Conservation (phyloP, 345 rosid genomes). For the Anacardium occidentale region DNA sequence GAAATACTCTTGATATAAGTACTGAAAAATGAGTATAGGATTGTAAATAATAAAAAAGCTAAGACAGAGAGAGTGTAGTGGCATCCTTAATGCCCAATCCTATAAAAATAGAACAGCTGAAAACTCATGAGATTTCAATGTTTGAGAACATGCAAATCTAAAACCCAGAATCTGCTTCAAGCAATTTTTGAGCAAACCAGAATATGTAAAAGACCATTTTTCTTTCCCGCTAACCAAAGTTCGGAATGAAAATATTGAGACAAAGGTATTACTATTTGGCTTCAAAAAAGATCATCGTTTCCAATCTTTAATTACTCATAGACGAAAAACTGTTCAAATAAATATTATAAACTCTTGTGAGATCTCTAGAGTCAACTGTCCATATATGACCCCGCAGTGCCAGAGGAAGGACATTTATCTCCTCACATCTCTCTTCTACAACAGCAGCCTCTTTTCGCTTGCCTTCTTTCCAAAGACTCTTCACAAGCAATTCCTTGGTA, state of each 20-base stretch:
- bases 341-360: conserved; percentile 48
- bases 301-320: conserved; percentile 15
- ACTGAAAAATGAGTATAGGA: no score
- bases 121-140: neutral
- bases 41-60: neutral
- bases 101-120: neutral
- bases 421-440: conserved; percentile 60
- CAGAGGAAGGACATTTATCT: conserved; percentile 45
- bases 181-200: neutral
- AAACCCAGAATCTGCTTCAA: neutral
- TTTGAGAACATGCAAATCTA: neutral
- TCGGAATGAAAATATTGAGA: neutral
- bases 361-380: conserved; percentile 72
- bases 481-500: conserved; percentile 76
- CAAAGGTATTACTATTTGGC: neutral
- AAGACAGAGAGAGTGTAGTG: neutral
- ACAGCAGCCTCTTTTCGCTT: conserved; percentile 78
- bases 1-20: neutral
- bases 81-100: neutral
- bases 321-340: conserved; percentile 50
- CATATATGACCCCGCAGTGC: conserved; percentile 65
- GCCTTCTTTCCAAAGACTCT: conserved; percentile 92
- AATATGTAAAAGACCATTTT: neutral
- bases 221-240: neutral
- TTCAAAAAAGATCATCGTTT: neutral